Conservation (phyloP, 495 filamentous ascomycete species). For the Chlorociboria aeruginascens region DNA sequence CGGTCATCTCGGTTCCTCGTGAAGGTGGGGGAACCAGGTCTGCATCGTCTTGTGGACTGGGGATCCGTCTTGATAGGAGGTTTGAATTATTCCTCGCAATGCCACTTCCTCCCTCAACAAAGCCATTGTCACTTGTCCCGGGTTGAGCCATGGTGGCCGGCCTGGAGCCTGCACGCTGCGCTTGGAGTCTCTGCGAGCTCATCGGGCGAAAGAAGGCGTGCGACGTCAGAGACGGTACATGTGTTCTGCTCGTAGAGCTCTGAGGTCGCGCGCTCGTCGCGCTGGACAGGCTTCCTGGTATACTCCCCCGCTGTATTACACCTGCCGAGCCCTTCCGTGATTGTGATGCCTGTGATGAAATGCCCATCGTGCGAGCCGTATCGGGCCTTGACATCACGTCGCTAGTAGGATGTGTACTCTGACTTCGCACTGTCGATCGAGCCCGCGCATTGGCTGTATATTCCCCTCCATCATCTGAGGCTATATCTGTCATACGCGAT, state of each 20-base stretch:
- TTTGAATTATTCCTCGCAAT: constrained; percentile 13
- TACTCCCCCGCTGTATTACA: constrained; percentile 10
- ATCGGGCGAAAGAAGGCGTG: constrained; percentile 92
- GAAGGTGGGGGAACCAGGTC: constrained; percentile 52
- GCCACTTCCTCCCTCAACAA: constrained; percentile 6
- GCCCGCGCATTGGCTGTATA: constrained; percentile 22
- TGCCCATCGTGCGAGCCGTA: constrained; percentile 27
- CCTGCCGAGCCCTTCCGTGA: constrained; percentile 25
- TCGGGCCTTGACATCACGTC: constrained; percentile 24
- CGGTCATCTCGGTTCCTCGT: constrained; percentile 69
- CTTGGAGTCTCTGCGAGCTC: constrained; percentile 91
- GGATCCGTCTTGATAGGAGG: constrained; percentile 11
- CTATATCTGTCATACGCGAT: constrained; percentile 74
- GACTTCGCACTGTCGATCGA: constrained; percentile 18
- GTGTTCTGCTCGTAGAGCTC: constrained; percentile 62
- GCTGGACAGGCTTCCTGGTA: constrained; percentile 25
- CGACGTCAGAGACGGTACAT: constrained; percentile 80
- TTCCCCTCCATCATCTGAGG: constrained; percentile 34
- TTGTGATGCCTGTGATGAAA: constrained; percentile 37
- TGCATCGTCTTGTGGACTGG: constrained; percentile 32
- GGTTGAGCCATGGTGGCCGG: constrained; percentile 27
- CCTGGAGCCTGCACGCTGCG: constrained; percentile 55
- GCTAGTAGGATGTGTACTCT: constrained; percentile 11
- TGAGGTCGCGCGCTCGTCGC: constrained; percentile 38
- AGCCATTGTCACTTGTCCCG: constrained; percentile 8